A percentile compares a stretch with the other conserved stretches of the same genome.
These are phyloP conservation scores for Bauhinia variegata DNA, from an alignment of 306 rosid species.

Conservation along the genomic window DNA sequence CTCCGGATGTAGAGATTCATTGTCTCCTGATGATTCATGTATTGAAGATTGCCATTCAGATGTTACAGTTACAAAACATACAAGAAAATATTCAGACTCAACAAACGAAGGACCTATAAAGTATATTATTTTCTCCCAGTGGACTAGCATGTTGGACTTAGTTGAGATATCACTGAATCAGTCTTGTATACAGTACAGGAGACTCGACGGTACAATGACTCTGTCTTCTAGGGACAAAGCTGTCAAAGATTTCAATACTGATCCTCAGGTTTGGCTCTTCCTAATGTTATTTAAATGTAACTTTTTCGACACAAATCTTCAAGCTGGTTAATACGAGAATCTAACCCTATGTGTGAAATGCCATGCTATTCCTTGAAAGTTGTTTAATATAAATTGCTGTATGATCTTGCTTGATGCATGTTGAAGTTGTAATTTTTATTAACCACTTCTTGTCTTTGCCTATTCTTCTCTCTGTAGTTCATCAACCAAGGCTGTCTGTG, in stretches of 20 bases:
- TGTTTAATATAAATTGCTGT: not conserved
- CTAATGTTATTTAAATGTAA: constrained; percentile 28
- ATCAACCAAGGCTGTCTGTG: constrained; percentile 31
- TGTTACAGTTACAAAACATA: constrained; percentile 51
- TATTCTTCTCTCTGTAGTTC: constrained; percentile 28
- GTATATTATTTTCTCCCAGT: constrained; percentile 88
- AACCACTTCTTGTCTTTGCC: constrained; percentile 10
- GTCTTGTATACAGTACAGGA: constrained; percentile 60
- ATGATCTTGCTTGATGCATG: constrained; percentile 21
- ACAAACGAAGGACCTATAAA: constrained; percentile 61
- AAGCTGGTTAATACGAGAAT: constrained; percentile 8
- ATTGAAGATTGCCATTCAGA: constrained; percentile 58
- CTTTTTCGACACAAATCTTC: constrained; percentile 15
- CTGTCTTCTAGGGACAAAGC: constrained; percentile 77
- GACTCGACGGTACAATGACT: constrained; percentile 95
- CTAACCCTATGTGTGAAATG: constrained; percentile 21
- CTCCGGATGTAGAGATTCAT: constrained; percentile 44
- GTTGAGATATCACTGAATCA: constrained; percentile 66
- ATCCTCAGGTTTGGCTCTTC: constrained; percentile 78
- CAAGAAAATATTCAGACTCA: constrained; percentile 50
- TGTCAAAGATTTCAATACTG: constrained; percentile 81
- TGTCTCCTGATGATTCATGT: constrained; percentile 36
- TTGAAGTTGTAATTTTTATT: constrained; percentile 16
- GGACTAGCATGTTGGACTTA: constrained; percentile 96
- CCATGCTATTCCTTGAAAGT: constrained; percentile 16